Percentiles rank a stretch among this genome's conserved stretches.
phyloP scores from a whole-genome alignment of 306 rosid species.

The Oxytropis ochrocephala region DNA sequence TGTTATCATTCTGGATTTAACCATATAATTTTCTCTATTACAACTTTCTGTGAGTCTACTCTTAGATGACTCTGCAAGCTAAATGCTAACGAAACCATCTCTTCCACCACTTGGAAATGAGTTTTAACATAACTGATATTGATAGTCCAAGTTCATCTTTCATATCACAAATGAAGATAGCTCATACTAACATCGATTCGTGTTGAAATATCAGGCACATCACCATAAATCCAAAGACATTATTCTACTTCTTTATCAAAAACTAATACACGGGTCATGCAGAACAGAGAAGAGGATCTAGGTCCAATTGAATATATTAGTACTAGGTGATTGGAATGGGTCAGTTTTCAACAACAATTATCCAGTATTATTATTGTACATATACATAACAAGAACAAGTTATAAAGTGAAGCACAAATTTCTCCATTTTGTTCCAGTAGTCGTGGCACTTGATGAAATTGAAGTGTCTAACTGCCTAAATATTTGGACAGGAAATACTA shows the following conservation, averaged over 20 bases:
- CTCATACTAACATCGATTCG: not conserved
- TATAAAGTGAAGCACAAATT: not conserved
- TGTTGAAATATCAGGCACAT: not conserved
- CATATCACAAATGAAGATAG: not conserved
- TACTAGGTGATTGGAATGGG: not conserved
- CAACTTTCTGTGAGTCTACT: not conserved
- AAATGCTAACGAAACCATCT: not conserved
- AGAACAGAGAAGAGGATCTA: not conserved
- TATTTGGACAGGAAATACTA: not conserved
- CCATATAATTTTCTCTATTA: not conserved
- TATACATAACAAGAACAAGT: not conserved
- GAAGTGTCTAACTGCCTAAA: not conserved
- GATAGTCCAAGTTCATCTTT: not conserved
- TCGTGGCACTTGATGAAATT: not conserved
- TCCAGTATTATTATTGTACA: not conserved
- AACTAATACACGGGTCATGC: not conserved
- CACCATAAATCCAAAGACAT: not conserved
- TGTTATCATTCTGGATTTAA: not conserved
- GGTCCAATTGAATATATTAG: not conserved
- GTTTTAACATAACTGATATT: not conserved
- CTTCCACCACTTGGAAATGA: not conserved
- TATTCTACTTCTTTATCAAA: not conserved
- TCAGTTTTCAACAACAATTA: not conserved
- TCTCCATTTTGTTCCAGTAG: not conserved
- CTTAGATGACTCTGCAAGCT: not conserved